A percentile compares a stretch with the other conserved stretches of the same genome.
Conservation (phyloP, 2,329 filamentous ascomycete genomes). For the Beauveria scarabaeidicola region DNA sequence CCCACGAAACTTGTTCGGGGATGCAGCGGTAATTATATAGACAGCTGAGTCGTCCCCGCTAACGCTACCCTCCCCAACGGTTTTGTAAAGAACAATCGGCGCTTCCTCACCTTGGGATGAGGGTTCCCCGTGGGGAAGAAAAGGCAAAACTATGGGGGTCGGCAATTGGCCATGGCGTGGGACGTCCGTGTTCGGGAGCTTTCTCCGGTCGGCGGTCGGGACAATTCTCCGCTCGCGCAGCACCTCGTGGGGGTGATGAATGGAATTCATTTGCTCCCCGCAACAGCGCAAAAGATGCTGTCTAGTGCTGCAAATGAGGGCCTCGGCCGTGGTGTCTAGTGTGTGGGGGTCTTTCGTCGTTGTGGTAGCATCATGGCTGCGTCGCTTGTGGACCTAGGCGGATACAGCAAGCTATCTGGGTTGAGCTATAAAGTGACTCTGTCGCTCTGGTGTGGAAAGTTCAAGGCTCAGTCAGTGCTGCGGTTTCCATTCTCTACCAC, state of each 20-base stretch:
- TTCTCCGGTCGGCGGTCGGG: slow-evolving; percentile 5
- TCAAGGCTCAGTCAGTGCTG: slow-evolving; percentile 16
- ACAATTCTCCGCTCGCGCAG: neutral
- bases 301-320: too few relatives aligned
- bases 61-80: neutral
- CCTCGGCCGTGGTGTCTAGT: neutral
- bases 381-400: neutral
- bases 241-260: neutral
- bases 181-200: slow-evolving; percentile 4
- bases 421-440: neutral
- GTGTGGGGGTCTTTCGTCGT: neutral
- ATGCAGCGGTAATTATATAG: neutral
- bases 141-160: neutral
- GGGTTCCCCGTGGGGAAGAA: slow-evolving; percentile 1
- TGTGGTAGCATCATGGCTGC: neutral
- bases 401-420: neutral
- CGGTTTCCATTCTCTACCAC: too few relatives aligned
- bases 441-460: neutral
- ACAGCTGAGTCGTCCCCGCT: neutral
- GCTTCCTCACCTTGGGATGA: neutral
- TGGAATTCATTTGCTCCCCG: neutral
- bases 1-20: neutral
- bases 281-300: too few relatives aligned
- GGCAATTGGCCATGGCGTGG: neutral
- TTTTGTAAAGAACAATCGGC: neutral